phyloP scores from a whole-genome alignment of 345 rosid species.

The Eucalyptus marginata region DNA sequence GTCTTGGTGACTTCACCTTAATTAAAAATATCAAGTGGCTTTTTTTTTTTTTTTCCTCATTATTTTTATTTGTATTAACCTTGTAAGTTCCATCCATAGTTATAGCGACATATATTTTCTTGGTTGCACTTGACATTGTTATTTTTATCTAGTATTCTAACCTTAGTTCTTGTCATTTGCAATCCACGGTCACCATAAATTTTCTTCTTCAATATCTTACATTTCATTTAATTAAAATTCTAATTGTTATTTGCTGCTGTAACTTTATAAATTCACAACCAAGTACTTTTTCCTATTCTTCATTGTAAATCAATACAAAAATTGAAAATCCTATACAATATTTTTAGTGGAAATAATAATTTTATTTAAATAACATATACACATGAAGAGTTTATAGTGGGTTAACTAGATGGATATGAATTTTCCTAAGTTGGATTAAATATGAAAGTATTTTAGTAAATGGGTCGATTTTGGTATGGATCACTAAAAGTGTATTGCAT shows the following conservation, averaged over 20 bases:
- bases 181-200: not conserved
- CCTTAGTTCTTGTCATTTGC: not conserved
- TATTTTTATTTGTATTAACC: not conserved
- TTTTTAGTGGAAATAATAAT: not conserved
- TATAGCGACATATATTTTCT: not conserved
- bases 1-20: no score
- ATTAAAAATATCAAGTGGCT: no score
- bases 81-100: not conserved
- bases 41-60: no score
- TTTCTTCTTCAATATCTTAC: not conserved
- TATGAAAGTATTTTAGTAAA: not conserved
- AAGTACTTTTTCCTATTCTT: not conserved
- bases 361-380: not conserved
- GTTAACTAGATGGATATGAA: not conserved
- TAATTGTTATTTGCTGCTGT: not conserved
- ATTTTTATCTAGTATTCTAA: not conserved
- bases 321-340: not conserved
- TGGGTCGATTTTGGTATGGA: accelerated
- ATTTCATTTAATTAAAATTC: no score
- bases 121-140: not conserved
- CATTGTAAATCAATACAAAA: not conserved
- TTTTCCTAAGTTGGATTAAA: no score
- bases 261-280: no score
- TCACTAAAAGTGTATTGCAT: no score
- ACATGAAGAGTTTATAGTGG: not conserved